A percentile compares a stretch with the other conserved stretches of the same genome.
These are phyloP conservation scores for Rugonectria rugulosa DNA, from an alignment of 2,329 filamentous ascomycete genomes.

Conservation along the genomic window DNA sequence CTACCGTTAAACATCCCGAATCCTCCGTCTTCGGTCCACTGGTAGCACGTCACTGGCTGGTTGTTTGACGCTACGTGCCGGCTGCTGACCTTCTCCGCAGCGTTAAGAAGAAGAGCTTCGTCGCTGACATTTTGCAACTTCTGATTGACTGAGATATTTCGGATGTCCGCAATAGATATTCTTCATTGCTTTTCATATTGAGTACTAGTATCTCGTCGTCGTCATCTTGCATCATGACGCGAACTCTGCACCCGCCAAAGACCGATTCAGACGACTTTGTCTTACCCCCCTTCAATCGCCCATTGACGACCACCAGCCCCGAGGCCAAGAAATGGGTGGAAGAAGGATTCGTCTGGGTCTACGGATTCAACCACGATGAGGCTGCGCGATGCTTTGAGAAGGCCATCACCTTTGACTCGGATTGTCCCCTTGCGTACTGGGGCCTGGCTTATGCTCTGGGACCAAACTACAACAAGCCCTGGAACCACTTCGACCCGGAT, in stretches of 20 bases:
- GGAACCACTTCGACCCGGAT: constrained; percentile 50
- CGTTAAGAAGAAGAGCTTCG: constrained; percentile 23
- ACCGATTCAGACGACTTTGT: constrained; percentile 27
- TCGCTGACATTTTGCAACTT: not conserved
- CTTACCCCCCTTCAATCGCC: constrained; percentile 45
- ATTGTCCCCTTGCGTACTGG: constrained; percentile 70
- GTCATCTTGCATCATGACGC: constrained; percentile 24
- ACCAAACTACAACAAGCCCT: constrained; percentile 78
- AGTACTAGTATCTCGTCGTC: no score
- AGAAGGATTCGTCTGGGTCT: constrained; percentile 72
- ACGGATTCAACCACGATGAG: constrained; percentile 76
- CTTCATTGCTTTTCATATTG: no score
- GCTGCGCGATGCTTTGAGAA: constrained; percentile 66
- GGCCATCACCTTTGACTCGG: constrained; percentile 59
- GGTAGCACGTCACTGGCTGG: constrained; percentile 24
- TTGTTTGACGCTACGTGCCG: constrained; percentile 35
- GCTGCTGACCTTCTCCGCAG: constrained; percentile 29
- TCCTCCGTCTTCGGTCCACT: constrained; percentile 21
- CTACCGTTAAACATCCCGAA: not conserved
- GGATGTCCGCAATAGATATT: not conserved
- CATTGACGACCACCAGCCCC: constrained; percentile 59
- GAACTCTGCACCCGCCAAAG: constrained; percentile 16
- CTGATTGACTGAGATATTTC: no score
- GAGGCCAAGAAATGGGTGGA: constrained; percentile 70
- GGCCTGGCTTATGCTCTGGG: constrained; percentile 73